Evolutionary conservation across 2,329 filamentous ascomycete genomes (phyloP), one percentile per base, ranked within the genome.

Genomic region (Monilinia laxa): DNA sequence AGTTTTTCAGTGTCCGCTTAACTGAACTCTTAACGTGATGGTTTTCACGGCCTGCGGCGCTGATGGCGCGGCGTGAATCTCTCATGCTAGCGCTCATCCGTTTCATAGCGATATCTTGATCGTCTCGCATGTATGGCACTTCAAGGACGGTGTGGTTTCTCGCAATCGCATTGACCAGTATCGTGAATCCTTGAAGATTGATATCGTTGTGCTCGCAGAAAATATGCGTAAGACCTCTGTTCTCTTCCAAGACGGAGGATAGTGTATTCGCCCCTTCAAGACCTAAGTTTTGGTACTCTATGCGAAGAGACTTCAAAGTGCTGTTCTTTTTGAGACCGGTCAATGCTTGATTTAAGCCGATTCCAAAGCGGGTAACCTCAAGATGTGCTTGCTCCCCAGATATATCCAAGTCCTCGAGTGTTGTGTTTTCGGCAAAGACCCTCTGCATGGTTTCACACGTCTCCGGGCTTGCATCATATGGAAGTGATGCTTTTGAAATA

Each of bases 131-230:
- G 12, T 78, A 79, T 7, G 89, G 87, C 45, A 91, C 81, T 71
- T 83, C 84, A 18, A 90, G 75, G 1, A 91, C 76, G 0, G 84
- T 85, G 3, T 81, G 83, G 72, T 92, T 92, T 53, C 82, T 83
- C 68, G 88, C 83, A n/a, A 91, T 77, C 23, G 87, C 83, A 72
- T 91, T 89, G 60, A 91, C 86, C 9, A 90, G 78, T 62, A 88
- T 86, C 0, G 87, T 90, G 70, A 90, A 88, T 1, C 87, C 88
- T 70, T 88, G 86, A n/a, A 90, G 80, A 56, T 87, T 87, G 65
- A 90, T 89, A 65, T 87, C 86, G 73, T 92, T 92, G 75, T 89
- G 87, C 69, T 89, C 88, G 75, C 89, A 91, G 71, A 90, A 82
- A 7, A 92, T 81, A 74, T 91, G 86, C 35, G 83, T 81, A 6